A percentile compares a stretch with the other conserved stretches of the same genome.
Conservation (phyloP, 371 early-diverging fungal genomes). For the Thermomucor indicae-seudaticae region DNA sequence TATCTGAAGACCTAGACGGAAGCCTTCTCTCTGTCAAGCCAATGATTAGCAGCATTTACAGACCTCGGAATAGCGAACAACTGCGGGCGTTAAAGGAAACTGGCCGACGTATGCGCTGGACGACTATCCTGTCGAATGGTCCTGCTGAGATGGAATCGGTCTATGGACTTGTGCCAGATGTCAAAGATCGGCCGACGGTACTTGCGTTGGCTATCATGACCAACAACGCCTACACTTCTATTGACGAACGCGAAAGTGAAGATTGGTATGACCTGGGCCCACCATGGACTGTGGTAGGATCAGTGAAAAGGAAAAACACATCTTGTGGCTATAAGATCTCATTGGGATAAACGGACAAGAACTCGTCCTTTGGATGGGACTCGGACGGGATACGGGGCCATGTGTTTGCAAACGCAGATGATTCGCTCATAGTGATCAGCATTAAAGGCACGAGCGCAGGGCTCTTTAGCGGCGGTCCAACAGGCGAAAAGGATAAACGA, state of each 20-base stretch:
- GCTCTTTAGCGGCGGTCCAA: slow-evolving; percentile 72
- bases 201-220: slow-evolving; percentile 74
- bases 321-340: slow-evolving; percentile 5
- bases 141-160: neutral
- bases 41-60: slow-evolving; percentile 15
- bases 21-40: slow-evolving; percentile 11
- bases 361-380: slow-evolving; percentile 84
- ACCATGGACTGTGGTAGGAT: slow-evolving; percentile 65
- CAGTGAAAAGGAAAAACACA: slow-evolving; percentile 2
- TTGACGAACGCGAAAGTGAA: slow-evolving; percentile 33
- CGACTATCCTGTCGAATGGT: neutral
- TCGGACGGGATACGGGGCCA: slow-evolving; percentile 88
- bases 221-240: slow-evolving; percentile 65
- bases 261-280: slow-evolving; percentile 76
- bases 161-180: slow-evolving; percentile 57
- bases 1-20: slow-evolving; percentile 12
- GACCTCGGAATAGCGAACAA: slow-evolving; percentile 19
- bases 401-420: slow-evolving; percentile 68
- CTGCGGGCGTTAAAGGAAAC: slow-evolving; percentile 3
- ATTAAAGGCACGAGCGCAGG: slow-evolving; percentile 91
- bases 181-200: slow-evolving; percentile 66
- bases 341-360: slow-evolving; percentile 35
- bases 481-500: slow-evolving; percentile 76
- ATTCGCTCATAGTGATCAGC: slow-evolving; percentile 73
- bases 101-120: slow-evolving; percentile 10